phyloP scores from a whole-genome alignment of 768 basidiomycete genomes.

The Suillus bovinus region DNA sequence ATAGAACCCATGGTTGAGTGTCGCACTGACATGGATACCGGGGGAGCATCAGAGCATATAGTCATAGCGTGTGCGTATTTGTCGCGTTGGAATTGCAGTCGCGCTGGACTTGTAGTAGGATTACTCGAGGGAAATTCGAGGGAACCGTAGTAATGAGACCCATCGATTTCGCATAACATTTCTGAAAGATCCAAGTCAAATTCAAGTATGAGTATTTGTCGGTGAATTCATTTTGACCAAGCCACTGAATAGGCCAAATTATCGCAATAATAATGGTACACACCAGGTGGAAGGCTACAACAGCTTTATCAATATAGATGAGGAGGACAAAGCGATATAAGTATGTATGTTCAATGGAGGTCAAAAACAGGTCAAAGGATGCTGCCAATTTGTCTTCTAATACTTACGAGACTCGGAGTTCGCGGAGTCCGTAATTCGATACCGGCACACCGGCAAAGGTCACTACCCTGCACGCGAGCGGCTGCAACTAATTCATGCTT shows the following conservation, averaged over 20 bases:
- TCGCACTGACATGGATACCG: background rate
- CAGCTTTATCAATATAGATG: background rate
- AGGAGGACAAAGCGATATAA: background rate
- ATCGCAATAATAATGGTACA: background rate
- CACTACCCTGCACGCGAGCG: background rate
- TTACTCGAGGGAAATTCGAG: background rate
- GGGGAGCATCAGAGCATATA: background rate
- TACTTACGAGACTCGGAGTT: slow-evolving; percentile 1
- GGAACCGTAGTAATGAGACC: background rate
- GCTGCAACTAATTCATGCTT: background rate
- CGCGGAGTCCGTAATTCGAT: slow-evolving; percentile 3
- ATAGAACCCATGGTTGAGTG: no score
- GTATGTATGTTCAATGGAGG: background rate
- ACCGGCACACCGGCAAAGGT: slow-evolving; percentile 21
- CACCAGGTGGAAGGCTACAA: background rate
- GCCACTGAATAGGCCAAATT: background rate
- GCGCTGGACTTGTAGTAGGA: background rate
- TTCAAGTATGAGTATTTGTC: background rate
- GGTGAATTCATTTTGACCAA: background rate
- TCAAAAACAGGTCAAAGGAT: background rate
- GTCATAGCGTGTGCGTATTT: background rate
- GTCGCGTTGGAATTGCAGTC: background rate
- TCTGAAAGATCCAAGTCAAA: background rate
- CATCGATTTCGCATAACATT: background rate
- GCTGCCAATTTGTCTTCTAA: background rate